phyloP scores from a whole-genome alignment of 108 stramenopile genomes.

The Nitzschia sp. region DNA sequence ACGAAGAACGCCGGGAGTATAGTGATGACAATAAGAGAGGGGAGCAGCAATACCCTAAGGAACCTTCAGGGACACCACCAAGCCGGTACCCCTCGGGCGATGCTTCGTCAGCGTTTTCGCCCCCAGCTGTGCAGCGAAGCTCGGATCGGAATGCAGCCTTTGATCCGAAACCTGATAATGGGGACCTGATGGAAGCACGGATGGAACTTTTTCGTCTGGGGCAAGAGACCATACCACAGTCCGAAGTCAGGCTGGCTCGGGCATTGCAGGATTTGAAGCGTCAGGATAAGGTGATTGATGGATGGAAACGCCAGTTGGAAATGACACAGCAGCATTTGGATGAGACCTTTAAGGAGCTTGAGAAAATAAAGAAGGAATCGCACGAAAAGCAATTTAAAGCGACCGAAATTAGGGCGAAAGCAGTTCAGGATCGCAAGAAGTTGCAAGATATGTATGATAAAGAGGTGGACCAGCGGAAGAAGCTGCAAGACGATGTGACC shows the following conservation, averaged over 20 bases:
- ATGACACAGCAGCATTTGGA: slow-evolving; percentile 21
- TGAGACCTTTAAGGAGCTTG: slow-evolving; percentile 13
- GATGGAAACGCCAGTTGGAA: slow-evolving; percentile 23
- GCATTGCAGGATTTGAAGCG: slow-evolving; percentile 34
- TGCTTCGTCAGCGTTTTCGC: background rate
- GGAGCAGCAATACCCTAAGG: background rate
- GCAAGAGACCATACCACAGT: slow-evolving; percentile 1
- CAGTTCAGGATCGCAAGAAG: slow-evolving; percentile 23
- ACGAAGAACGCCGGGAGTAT: background rate
- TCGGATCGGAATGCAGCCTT: background rate
- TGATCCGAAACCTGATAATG: background rate
- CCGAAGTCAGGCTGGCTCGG: slow-evolving; percentile 15
- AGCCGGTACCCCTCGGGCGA: background rate
- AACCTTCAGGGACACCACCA: background rate
- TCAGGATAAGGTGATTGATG: slow-evolving; percentile 23
- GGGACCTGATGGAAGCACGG: slow-evolving; percentile 11
- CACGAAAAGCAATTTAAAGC: slow-evolving; percentile 18
- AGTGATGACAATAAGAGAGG: background rate
- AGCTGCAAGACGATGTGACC: slow-evolving; percentile 9
- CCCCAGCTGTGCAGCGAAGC: background rate
- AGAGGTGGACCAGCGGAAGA: slow-evolving; percentile 13
- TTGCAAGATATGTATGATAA: slow-evolving; percentile 10
- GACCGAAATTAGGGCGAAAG: slow-evolving; percentile 18
- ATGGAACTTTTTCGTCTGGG: slow-evolving; percentile 25
- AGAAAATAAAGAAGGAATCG: background rate